A percentile compares a stretch with the other conserved stretches of the same genome.
Conservation (phyloP, 441 rosid species). For the Gossypium davidsonii region DNA sequence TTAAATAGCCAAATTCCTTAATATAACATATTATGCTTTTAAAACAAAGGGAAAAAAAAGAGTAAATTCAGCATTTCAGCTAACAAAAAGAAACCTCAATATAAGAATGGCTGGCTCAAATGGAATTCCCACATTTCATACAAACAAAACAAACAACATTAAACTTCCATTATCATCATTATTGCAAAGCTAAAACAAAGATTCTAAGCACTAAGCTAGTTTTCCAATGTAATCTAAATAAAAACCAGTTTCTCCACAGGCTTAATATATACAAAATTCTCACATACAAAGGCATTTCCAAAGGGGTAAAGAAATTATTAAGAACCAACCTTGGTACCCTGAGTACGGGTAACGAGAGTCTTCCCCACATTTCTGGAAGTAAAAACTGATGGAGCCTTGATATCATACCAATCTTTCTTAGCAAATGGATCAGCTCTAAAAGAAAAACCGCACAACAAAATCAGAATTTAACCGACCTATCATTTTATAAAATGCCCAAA, state of each 20-base stretch:
- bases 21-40: not conserved
- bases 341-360: constrained; percentile 81
- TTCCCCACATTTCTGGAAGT: constrained; percentile 60
- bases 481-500: not conserved
- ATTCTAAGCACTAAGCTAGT: not conserved
- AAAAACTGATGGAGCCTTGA: constrained; percentile 77
- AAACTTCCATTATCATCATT: not conserved
- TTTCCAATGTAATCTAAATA: not conserved
- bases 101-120: not conserved
- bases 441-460: not conserved
- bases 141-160: not conserved
- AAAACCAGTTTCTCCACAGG: not conserved
- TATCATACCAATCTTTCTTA: constrained; percentile 93
- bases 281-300: not conserved
- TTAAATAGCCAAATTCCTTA: not conserved
- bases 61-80: not conserved
- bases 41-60: not conserved
- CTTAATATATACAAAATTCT: not conserved
- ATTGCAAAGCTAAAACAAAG: not conserved
- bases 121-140: not conserved
- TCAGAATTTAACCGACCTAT: constrained; percentile 2
- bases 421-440: constrained; percentile 72
- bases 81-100: not conserved
- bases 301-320: not conserved
- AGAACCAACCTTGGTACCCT: constrained; percentile 78